Base-by-base conservation (phyloP, 2,329 filamentous ascomycete species). In the Exophiala xenobiotica region DNA sequence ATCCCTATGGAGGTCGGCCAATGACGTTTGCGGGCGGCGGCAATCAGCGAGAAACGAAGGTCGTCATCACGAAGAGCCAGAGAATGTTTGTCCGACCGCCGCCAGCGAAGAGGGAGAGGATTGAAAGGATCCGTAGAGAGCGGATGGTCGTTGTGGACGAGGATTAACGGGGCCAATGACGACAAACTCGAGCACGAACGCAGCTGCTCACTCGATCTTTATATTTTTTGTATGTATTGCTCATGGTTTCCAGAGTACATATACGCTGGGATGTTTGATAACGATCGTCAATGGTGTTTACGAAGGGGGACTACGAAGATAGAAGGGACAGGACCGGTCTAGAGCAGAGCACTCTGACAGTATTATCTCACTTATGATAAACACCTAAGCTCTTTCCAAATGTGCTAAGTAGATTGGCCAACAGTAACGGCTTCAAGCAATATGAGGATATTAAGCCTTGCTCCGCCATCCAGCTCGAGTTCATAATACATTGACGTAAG, bases 81-180 rank as follows among this genome's bases (percentile, higher is more conserved):
- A 46, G 51, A 20, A 47, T 46, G 12, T 58, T 58, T 22, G 26
- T 58, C 12, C 42, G 55, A 22, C 78, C 76, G 37, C 75, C 71
- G 41, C 70, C 73, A 14, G 70, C 67, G 4, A 67, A 63, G 3
- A 73, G 62, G 11, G 80, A 79, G 58, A 84, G 78, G 46, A 85
- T 74, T 59, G 83, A 79, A 52, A 86, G 71, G 45, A 79, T 78
- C 54, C 85, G 66, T 31, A 86, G 75, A 18, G 85, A 70, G 26
- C 79, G 68, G 52, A 85, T 78, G 61, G 55, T 55, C 14, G 46
- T 58, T 37, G 49, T 56, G 23, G 51, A 40, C 6, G 43, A 49
- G 8, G 51, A 53, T 18, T 39, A 50, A 35, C 50, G 9, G 31
- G 19, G 14, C 5, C 7, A 6, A 18, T 33, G 6, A 35, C 26